Evolutionary conservation across 2,329 filamentous ascomycete species (phyloP), one percentile per base, ranked within the genome.

Genomic region (Aspergillus texensis): DNA sequence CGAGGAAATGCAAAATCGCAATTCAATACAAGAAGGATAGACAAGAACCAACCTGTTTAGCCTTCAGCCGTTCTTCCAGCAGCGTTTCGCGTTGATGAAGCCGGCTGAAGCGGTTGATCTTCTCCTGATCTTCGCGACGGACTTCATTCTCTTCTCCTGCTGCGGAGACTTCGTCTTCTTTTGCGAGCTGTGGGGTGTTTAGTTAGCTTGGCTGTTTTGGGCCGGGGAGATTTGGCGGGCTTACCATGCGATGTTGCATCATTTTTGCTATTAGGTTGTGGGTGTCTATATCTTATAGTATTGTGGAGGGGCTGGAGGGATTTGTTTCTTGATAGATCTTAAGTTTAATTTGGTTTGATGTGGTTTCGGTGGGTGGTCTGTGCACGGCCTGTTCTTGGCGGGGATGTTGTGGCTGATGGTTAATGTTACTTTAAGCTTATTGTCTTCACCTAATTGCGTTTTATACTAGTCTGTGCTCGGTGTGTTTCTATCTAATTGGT

Each of bases 101-200:
- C 52, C 93, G 89, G 79, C 94, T 97, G 84, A 99, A 99, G 68
- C 89, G 90, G 82, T 99, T 99, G 87, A 99, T 99, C 82, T 95
- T 96, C 82, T 98, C 94, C 80, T 99, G 95, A 77, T 99, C 95
- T 78, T 98, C 94, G 74, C 94, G 91, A 65, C 95, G 91, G 63
- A 99, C 95, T 79, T 97, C 92, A 72, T 93, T 90, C 76, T 99
- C 95, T 69, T 95, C 91, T 65, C 88, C 86, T 58, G 85, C 85
- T 24, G 89, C 84, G 63, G 89, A 77, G 62, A 83, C 90, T 80
- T 99, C 95, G 73, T 98, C 94, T 77, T 97, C 94, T 76, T 93
- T 96, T 53, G 92, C 93, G 70, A 99, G 90, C 95, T 98, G 74
- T 28, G 3, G 24, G 26, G 45, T 30, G 28, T 65, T 52, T 55